Percentiles rank a stretch among this genome's conserved stretches.
These are phyloP conservation scores for Coemansia sp. DNA, from an alignment of 192 early-diverging fungal species.

Conservation along the genomic window DNA sequence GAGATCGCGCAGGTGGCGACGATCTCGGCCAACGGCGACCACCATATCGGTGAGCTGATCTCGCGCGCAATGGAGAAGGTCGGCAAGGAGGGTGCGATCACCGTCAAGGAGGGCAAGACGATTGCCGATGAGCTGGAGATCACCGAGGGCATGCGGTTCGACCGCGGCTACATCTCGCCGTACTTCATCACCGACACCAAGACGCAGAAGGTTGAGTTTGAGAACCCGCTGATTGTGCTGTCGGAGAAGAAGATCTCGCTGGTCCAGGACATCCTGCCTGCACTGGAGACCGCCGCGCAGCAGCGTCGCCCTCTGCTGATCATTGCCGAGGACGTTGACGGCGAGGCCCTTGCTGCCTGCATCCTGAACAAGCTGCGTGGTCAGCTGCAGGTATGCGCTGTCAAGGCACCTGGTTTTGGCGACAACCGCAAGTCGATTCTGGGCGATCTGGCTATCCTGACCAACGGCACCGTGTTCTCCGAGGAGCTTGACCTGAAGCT, in stretches of 20 bases:
- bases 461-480: constrained; percentile 94
- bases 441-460: constrained; percentile 95
- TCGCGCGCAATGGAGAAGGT: constrained; percentile 99
- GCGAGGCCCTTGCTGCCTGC: constrained; percentile 98
- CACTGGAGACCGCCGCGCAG: constrained; percentile 91
- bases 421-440: constrained; percentile 99
- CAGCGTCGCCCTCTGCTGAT: constrained; percentile 96
- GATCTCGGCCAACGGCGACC: constrained; percentile 99
- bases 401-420: constrained; percentile 99
- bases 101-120: constrained; percentile 99
- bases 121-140: constrained; percentile 98
- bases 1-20: constrained; percentile 99
- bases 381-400: constrained; percentile 92
- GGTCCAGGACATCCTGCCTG: constrained; percentile 94
- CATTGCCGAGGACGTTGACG: constrained; percentile 98
- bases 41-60: constrained; percentile 92
- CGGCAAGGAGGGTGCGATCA: constrained; percentile 99
- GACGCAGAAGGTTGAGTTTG: constrained; percentile 98
- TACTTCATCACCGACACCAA: constrained; percentile 99
- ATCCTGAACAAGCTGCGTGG: constrained; percentile 99
- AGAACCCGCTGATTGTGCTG: constrained; percentile 98
- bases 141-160: constrained; percentile 99
- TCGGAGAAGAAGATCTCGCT: constrained; percentile 98
- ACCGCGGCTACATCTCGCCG: constrained; percentile 98
- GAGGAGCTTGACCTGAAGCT: constrained; percentile 97